A percentile compares a stretch with the other conserved stretches of the same genome.
Evolutionary conservation across 345 rosid genomes (phyloP).

Genomic region (Arabidopsis suecica): DNA sequence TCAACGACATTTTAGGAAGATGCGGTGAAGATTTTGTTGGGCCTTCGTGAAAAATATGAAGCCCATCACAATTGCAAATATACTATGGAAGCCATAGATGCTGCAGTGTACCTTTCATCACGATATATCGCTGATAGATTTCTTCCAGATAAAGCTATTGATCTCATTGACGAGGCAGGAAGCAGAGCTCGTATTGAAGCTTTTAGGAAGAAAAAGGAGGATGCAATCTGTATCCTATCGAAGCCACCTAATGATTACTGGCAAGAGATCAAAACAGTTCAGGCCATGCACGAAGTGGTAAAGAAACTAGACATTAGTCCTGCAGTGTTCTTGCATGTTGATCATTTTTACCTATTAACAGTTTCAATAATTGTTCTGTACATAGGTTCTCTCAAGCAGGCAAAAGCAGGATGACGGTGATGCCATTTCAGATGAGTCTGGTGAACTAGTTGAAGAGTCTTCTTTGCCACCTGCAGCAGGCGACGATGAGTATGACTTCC

Average conservation of each 20-base stretch:
- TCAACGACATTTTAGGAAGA: conserved; percentile 69
- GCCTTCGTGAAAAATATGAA: conserved; percentile 90
- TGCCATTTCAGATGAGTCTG: conserved; percentile 51
- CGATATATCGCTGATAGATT: conserved; percentile 89
- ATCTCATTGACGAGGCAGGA: conserved; percentile 98
- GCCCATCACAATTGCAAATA: conserved; percentile 87
- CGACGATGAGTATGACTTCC: conserved; percentile 64
- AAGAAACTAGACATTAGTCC: conserved; percentile 8
- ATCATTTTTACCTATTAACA: conserved; percentile 11
- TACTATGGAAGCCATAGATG: conserved; percentile 84
- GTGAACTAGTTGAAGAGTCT: conserved; percentile 58
- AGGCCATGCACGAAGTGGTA: conserved; percentile 99
- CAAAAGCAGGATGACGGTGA: conserved; percentile 52
- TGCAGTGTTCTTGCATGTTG: not conserved
- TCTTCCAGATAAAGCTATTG: conserved; percentile 99
- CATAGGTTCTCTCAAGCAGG: conserved; percentile 70
- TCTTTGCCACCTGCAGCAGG: conserved; percentile 56
- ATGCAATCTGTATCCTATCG: conserved; percentile 76
- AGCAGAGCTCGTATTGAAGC: conserved; percentile 92
- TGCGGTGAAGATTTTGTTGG: conserved; percentile 82
- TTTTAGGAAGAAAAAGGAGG: conserved; percentile 82
- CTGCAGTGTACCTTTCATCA: conserved; percentile 85
- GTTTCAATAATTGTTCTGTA: conserved; percentile 27
- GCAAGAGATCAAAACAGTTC: conserved; percentile 95
- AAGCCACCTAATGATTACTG: conserved; percentile 91